Evolutionary conservation across 495 filamentous ascomycete genomes (phyloP).

Genomic region (Aspergillus bridgeri): DNA sequence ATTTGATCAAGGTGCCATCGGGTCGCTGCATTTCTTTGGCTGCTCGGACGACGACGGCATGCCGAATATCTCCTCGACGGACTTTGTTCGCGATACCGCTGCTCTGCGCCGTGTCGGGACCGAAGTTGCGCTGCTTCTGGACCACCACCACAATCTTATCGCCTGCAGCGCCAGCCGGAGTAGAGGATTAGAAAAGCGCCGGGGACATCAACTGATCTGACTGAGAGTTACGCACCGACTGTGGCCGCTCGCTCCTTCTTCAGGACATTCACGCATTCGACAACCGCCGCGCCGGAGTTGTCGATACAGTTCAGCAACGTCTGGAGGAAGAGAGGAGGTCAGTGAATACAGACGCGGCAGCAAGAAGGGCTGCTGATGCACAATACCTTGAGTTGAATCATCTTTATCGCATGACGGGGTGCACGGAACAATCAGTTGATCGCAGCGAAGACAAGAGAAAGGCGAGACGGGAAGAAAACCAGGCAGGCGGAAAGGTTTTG

Average conservation of each 20-base stretch:
- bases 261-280: constrained; percentile 91
- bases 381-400: constrained; percentile 97
- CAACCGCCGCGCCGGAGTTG: constrained; percentile 97
- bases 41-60: constrained; percentile 93
- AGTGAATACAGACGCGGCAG: not conserved
- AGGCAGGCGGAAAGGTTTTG: constrained; percentile 22
- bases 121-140: constrained; percentile 85
- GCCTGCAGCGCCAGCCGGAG: constrained; percentile 50
- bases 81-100: constrained; percentile 81
- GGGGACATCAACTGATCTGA: not conserved
- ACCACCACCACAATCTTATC: constrained; percentile 97
- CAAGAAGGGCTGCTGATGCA: no score
- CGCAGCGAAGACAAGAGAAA: no score
- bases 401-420: constrained; percentile 49
- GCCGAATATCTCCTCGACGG: constrained; percentile 91
- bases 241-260: constrained; percentile 86
- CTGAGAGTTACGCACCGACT: constrained; percentile 64
- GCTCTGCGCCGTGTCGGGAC: constrained; percentile 54
- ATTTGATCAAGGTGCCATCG: constrained; percentile 85
- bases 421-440: not conserved
- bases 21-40: constrained; percentile 77
- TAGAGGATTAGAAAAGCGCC: not conserved
- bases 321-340: constrained; percentile 43
- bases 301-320: constrained; percentile 99
- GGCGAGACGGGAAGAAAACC: constrained; percentile 24